These are phyloP conservation scores for Fonsecaea erecta DNA, from an alignment of 2,329 filamentous ascomycete species.

Conservation along the genomic window DNA sequence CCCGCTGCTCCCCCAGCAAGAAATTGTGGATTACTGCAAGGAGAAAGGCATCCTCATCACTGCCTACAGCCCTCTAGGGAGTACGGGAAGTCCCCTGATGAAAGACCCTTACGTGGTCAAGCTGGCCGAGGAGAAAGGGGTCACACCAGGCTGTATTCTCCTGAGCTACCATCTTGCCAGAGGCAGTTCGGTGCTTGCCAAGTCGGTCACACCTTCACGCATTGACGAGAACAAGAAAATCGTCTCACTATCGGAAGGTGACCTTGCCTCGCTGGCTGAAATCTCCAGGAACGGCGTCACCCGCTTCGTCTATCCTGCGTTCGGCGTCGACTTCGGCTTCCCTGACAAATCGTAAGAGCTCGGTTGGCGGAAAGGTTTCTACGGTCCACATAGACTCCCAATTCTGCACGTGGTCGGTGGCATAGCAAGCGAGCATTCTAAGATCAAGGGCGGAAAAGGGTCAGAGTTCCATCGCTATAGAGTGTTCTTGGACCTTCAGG, in stretches of 20 bases:
- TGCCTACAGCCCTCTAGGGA: constrained; percentile 61
- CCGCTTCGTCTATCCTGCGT: constrained; percentile 33
- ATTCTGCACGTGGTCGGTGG: neutral
- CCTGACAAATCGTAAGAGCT: constrained; percentile 31
- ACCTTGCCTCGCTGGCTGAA: constrained; percentile 42
- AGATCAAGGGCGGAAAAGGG: neutral
- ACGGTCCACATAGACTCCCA: neutral
- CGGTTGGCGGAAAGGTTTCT: neutral
- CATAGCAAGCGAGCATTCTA: neutral
- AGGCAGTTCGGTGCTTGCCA: constrained; percentile 39
- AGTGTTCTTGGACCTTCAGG: neutral
- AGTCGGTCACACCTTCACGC: constrained; percentile 50
- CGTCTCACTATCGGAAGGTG: constrained; percentile 46
- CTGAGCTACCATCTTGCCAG: constrained; percentile 49
- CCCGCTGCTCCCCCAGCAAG: constrained; percentile 58
- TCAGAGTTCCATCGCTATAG: neutral
- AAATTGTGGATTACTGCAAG: constrained; percentile 56
- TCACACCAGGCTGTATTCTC: constrained; percentile 47
- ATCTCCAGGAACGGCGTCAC: constrained; percentile 33
- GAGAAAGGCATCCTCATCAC: constrained; percentile 58
- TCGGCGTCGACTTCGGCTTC: constrained; percentile 35
- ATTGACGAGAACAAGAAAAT: constrained; percentile 52
- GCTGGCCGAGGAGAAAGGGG: constrained; percentile 48
- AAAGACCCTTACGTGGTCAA: constrained; percentile 48
- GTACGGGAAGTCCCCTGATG: constrained; percentile 52